phyloP scores from a whole-genome alignment of 148 eudicot genomes.

The Arbutus unedo region DNA sequence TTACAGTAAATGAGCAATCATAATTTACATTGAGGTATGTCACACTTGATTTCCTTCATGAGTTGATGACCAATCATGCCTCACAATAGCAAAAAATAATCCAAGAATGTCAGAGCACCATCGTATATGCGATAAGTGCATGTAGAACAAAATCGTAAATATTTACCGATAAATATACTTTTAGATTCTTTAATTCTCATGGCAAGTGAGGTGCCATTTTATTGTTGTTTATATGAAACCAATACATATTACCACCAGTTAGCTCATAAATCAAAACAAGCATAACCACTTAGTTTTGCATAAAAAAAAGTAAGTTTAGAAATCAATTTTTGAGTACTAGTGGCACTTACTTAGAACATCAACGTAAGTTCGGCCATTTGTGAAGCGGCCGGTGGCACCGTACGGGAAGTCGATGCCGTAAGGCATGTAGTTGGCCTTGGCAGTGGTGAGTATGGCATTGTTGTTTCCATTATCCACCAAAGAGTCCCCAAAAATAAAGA shows the following conservation, averaged over 20 bases:
- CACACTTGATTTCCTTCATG: background rate
- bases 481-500: constrained; percentile 78
- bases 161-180: no score
- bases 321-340: background rate
- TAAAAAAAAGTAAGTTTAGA: background rate
- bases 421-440: constrained; percentile 68
- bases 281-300: background rate
- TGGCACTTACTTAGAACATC: constrained; percentile 49
- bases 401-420: constrained; percentile 72
- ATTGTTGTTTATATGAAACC: background rate
- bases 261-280: background rate
- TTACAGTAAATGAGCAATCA: background rate
- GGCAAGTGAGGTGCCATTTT: background rate
- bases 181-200: background rate
- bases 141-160: no score
- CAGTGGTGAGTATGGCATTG: constrained; percentile 54
- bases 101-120: background rate
- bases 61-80: no score
- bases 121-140: no score
- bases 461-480: constrained; percentile 83
- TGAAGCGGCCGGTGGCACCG: constrained; percentile 69
- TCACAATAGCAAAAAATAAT: no score
- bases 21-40: background rate
- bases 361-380: constrained; percentile 67
- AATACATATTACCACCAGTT: background rate